A percentile compares a stretch with the other conserved stretches of the same genome.
Evolutionary conservation across 2,329 filamentous ascomycete species (phyloP).

Genomic region (Calonectria multiphialidica): DNA sequence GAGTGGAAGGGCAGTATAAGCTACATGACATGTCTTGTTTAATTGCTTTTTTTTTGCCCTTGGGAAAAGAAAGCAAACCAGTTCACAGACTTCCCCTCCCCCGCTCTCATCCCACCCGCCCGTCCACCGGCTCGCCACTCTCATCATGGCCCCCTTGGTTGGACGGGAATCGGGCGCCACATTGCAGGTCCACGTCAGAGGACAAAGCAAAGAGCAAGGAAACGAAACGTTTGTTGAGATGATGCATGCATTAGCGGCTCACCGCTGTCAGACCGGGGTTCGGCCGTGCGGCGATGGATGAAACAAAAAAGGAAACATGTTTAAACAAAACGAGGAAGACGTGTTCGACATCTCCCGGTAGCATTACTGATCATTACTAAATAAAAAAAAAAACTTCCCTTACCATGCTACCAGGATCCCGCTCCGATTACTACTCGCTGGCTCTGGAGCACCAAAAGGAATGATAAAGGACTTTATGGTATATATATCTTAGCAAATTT

Average conservation of each 20-base stretch:
- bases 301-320: constrained; percentile 8
- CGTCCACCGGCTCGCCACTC: background rate
- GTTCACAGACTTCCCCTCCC: background rate
- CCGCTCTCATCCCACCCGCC: constrained; percentile 3
- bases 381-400: background rate
- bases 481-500: too few relatives aligned
- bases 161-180: constrained; percentile 32
- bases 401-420: background rate
- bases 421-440: too few relatives aligned
- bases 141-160: constrained; percentile 28
- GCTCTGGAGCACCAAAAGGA: too few relatives aligned
- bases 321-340: background rate
- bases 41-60: background rate
- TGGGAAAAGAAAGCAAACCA: background rate
- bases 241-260: constrained; percentile 17
- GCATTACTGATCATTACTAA: too few relatives aligned
- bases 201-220: background rate
- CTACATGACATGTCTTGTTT: background rate
- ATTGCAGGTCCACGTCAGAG: constrained; percentile 24
- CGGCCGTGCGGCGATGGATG: background rate
- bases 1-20: too few relatives aligned
- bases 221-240: constrained; percentile 5
- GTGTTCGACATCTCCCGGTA: background rate
- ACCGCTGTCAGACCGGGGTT: background rate
- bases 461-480: too few relatives aligned